A percentile compares a stretch with the other conserved stretches of the same genome.
Conservation (phyloP, 2,329 filamentous ascomycete genomes). For the Botrytis paeoniae region DNA sequence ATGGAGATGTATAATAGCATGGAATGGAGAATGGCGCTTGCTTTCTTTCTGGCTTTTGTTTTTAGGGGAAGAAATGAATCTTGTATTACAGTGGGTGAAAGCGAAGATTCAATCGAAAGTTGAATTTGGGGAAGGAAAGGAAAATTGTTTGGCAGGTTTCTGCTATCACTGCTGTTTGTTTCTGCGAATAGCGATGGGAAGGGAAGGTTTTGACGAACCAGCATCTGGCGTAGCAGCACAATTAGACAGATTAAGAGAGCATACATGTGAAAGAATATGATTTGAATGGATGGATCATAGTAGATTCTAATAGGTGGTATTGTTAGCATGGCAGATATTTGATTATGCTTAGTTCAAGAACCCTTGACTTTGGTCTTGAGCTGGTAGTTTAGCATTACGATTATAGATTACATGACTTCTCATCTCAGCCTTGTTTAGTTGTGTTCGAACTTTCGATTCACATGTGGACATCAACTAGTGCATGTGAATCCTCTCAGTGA, state of each 20-base stretch:
- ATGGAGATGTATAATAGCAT: constrained; percentile 20
- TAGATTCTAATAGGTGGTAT: not conserved
- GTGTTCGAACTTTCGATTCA: not conserved
- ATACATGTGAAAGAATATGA: not conserved
- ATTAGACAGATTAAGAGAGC: not conserved
- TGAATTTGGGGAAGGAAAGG: not conserved
- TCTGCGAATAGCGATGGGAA: not conserved
- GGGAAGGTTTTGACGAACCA: not conserved
- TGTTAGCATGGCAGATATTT: not conserved
- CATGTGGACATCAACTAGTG: not conserved
- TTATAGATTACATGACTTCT: not conserved
- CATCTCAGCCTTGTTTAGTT: not conserved
- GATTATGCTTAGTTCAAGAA: not conserved
- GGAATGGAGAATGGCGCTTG: constrained; percentile 32
- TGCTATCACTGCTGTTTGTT: not conserved
- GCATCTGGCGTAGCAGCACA: not conserved
- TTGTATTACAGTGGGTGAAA: not conserved
- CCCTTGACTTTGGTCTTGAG: not conserved
- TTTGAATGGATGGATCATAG: not conserved
- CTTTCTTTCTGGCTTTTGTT: constrained; percentile 16
- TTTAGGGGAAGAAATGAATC: not conserved
- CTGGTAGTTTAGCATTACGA: not conserved
- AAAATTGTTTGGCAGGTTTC: not conserved
- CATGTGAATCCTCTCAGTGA: not conserved
- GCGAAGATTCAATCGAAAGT: not conserved